phyloP scores from a whole-genome alignment of 208 protist genomes.

The Herpetomonas tarakana region DNA sequence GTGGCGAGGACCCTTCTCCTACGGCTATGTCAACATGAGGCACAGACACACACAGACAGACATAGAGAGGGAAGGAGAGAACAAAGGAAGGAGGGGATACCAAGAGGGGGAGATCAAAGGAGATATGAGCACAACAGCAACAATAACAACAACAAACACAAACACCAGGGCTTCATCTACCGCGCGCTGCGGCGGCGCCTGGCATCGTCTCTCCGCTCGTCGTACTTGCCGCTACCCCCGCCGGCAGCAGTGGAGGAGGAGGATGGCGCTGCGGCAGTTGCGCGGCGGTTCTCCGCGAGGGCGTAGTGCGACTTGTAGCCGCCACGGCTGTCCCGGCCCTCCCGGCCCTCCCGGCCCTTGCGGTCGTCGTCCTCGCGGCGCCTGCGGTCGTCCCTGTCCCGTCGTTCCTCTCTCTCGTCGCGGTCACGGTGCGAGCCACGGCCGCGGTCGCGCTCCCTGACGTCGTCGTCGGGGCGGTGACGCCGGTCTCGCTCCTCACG shows the following conservation, averaged over 20 bases:
- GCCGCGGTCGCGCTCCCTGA: constrained; percentile 7
- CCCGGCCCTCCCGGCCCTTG: not conserved
- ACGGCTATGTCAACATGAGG: too few relatives aligned
- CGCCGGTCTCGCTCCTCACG: constrained; percentile 17
- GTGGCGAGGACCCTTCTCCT: too few relatives aligned
- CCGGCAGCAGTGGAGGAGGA: constrained; percentile 1
- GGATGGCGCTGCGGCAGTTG: not conserved
- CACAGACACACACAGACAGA: too few relatives aligned
- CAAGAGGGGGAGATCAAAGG: too few relatives aligned
- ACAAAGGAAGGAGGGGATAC: too few relatives aligned
- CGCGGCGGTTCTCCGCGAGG: not conserved
- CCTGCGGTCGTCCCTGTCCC: too few relatives aligned
- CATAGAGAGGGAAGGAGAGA: too few relatives aligned
- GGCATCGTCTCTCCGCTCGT: constrained; percentile 9
- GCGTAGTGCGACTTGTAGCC: not conserved
- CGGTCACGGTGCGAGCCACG: not conserved
- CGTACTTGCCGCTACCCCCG: constrained; percentile 1
- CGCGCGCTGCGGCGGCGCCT: constrained; percentile 3
- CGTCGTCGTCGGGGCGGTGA: constrained; percentile 5
- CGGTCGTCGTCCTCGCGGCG: not conserved
- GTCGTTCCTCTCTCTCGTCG: not conserved
- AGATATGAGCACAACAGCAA: too few relatives aligned
- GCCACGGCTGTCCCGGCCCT: not conserved
- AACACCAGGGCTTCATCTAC: too few relatives aligned
- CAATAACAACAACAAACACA: too few relatives aligned